Percentiles rank a stretch among this genome's conserved stretches.
Conservation (phyloP, 768 basidiomycete species). For the Russula sp. region DNA sequence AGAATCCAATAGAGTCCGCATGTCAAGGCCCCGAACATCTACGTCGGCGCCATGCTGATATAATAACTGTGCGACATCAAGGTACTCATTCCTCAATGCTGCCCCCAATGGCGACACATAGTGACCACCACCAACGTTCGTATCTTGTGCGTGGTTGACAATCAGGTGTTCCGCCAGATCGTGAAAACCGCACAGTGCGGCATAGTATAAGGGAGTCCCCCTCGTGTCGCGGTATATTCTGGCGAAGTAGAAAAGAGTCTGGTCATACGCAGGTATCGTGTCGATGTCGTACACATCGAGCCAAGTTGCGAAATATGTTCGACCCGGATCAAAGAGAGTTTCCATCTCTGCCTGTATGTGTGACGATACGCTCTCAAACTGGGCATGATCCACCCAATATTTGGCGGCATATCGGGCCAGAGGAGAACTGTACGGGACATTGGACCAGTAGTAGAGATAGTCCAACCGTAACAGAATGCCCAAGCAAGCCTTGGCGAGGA, state of each 20-base stretch:
- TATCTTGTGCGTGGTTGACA: background rate
- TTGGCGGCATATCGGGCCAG: background rate
- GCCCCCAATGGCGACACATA: background rate
- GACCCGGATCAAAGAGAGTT: background rate
- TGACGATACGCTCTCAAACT: background rate
- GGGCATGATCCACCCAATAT: background rate
- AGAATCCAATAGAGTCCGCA: background rate
- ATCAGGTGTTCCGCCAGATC: background rate
- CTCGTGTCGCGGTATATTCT: accelerated
- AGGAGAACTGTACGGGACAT: background rate
- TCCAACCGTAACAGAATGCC: background rate
- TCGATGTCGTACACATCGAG: background rate
- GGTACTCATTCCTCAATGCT: background rate
- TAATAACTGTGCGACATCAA: background rate
- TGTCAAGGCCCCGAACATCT: background rate
- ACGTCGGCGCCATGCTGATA: background rate
- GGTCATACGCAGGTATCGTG: accelerated
- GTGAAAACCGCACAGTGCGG: background rate
- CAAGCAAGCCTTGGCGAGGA: background rate
- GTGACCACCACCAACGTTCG: background rate
- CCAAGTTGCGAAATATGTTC: background rate
- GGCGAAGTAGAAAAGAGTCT: background rate
- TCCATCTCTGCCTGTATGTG: background rate
- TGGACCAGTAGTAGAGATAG: background rate
- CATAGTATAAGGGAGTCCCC: background rate